Conservation (phyloP, 176 grass and related monocot genomes). For the Cenchrus americanus region DNA sequence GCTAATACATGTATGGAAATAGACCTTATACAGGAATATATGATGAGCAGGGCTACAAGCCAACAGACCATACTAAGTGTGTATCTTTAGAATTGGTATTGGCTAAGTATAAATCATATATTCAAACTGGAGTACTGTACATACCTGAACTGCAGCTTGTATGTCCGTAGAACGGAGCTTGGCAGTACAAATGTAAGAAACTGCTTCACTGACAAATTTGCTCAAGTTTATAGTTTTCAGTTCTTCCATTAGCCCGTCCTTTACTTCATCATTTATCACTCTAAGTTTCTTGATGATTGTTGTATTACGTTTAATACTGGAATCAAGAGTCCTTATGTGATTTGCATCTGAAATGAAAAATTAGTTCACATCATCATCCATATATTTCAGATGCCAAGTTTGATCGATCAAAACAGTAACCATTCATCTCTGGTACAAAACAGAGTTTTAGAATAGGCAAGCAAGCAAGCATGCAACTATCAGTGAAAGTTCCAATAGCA, state of each 20-base stretch:
- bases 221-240: slow-evolving; percentile 93
- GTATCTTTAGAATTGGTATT: slow-evolving; percentile 50
- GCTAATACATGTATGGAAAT: slow-evolving; percentile 3
- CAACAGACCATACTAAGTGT: slow-evolving; percentile 35
- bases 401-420: neutral
- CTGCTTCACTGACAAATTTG: slow-evolving; percentile 96
- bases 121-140: slow-evolving; percentile 48
- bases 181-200: slow-evolving; percentile 88
- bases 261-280: slow-evolving; percentile 84
- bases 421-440: neutral
- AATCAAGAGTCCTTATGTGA: slow-evolving; percentile 83
- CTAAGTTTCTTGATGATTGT: slow-evolving; percentile 90
- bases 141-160: slow-evolving; percentile 93
- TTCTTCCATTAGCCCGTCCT: slow-evolving; percentile 80
- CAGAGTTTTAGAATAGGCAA: neutral
- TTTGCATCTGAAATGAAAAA: slow-evolving; percentile 71
- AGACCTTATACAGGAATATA: slow-evolving; percentile 21
- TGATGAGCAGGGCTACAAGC: slow-evolving; percentile 4
- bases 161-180: slow-evolving; percentile 92
- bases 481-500: neutral
- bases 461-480: neutral
- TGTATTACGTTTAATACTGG: slow-evolving; percentile 86
- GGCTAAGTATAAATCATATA: slow-evolving; percentile 28
- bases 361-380: slow-evolving; percentile 32
- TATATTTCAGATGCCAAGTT: neutral